Base-by-base conservation (phyloP, 768 basidiomycete species). In the Panaeolus cyanescens region DNA sequence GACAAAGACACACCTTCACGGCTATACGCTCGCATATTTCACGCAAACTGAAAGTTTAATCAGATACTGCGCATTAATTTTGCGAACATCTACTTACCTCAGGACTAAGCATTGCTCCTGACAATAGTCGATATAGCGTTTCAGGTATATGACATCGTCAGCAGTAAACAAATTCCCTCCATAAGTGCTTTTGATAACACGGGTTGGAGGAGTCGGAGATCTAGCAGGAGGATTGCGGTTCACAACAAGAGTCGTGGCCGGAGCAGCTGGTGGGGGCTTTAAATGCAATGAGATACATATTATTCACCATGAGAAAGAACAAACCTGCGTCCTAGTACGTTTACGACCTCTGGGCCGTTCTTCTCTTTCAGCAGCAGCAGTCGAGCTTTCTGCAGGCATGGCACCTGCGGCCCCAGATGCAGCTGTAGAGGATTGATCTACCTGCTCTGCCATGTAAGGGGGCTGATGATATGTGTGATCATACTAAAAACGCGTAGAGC, bases 11-110 rank as follows among this genome's bases (percentile, higher is more conserved):
- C 59, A 88, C 90, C 81, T 93, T 93, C 60, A 93, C 82, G 12
- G 93, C 93, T 67, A 95, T 86, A 62, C 91, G 80, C 72, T 95
- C 92, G 67, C 93, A 95, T 50, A 95, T 95, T 72, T 95, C 93
- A 42, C 93, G 84, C 63, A 95, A 68, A 71, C 85, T 85, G 63
- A 57, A 42, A 7, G 59, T 19, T 34, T 20, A 53, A 39, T 22
- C 30, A 37, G 40, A 33, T 22, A 31, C 28, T 12, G 33, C 19
- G 32, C 37, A 32, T 19, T n/a, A 3, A 36, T 32, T 25, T 13
- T 31, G 5, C 9, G 50, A 28, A 1, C 7, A 13, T 17, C 15
- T 34, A 53, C 75, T 45, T 58, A 90, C 90, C 90, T 93, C 42
- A 95, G 77, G 8, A 93, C 91, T 7, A 93, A 73, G 34, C 93